Evolutionary conservation across 176 grass and related monocot species (phyloP), one percentile per base, ranked within the genome.

Genomic region (Echinochloa phyllopogon): DNA sequence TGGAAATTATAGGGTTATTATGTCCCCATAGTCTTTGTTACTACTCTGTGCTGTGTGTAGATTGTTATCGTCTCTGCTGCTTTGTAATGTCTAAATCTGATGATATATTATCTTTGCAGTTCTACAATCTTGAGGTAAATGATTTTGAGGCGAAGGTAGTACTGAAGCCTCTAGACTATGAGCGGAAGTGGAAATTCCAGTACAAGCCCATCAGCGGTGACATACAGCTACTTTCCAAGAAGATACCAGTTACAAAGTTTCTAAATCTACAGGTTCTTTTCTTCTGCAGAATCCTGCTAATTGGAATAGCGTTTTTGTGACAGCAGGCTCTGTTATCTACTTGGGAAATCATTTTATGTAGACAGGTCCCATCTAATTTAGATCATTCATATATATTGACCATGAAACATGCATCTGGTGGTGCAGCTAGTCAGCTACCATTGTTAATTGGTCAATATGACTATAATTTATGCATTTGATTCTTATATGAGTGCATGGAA

Each of bases 211-310:
- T 98, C 44, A 89, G 87, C 48, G 89, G 88, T 21, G 96, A 98
- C 74, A 39, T 98, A 55, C 96, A 95, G 13, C 57, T 95, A 10
- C 93, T 98, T 21, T 98, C 96, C 74, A 98, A 95, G 82, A 98
- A 98, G 87, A 98, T 98, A 69, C 89, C 96, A 23, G n/a, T 98
- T 44, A 94, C 89, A 4, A 98, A 94, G 76, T 98, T 63, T 92
- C 74, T 98, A 77, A 98, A 94, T 83, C 91, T 98, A 49, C 93
- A 98, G 96, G 93, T 94, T 83, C 14, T 47, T 16, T 73, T 66
- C 47, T 39, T 25, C 29, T 83, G 25, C 11, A 67, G 50, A 69
- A 44, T 66, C 39, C 39, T 87, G 14, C 6, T 51, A 27, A 53
- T 63, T 78, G 25, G 0, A 6, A 6, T 10, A 24, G 21, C 2